Base-by-base conservation (phyloP, 2,329 filamentous ascomycete species). In the Aureobasidium sp. region DNA sequence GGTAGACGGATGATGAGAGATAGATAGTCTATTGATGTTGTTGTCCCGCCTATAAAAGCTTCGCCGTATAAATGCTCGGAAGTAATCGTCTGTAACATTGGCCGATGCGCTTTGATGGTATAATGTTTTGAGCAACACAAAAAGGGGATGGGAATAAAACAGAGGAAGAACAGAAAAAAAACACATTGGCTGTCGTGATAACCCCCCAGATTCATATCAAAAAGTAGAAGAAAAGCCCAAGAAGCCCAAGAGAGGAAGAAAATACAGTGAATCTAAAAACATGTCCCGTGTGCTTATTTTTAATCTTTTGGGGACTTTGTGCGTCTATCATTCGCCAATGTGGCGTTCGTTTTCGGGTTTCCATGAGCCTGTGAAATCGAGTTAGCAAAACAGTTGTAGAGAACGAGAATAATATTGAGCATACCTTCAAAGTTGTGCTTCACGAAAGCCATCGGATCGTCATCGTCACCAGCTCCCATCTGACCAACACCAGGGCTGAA, bases 381-480 rank as follows among this genome's bases (percentile, higher is more conserved):
- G 20, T 15, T 32, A 52, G 63, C 9, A 39, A 10, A 26, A 15
- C 9, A 6, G 12, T 12, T 5, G 20, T 43, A 12, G 3, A 47
- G 15, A 43, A 66, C 12, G 5, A 63, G 44, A 32, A 24, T 39
- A 9, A 51, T 20, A 15, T 24, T 4, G 62, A 12, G 74, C 82
- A 67, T 78, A 95, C 93, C 94, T 80, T 96, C 90, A 74, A 99
- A 99, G 61, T 92, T 87, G 77, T 99, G 94, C 77, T 94, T 92
- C 65, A 99, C 94, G 79, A 96, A 97, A 1, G 94, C 94, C 90
- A 96, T 93, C 1, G 92, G 91, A 72, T 97, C 88, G 68, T 97
- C 91, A 46, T 87, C 82, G 65, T 95, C 92, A 70, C 87, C 87
- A 50, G 94, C 89, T 13, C 89, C 90, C 92, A 97, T 97, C 73